Evolutionary conservation across 2,329 filamentous ascomycete genomes (phyloP), one percentile per base, ranked within the genome.

Genomic region (Fusarium pseudograminearum): DNA sequence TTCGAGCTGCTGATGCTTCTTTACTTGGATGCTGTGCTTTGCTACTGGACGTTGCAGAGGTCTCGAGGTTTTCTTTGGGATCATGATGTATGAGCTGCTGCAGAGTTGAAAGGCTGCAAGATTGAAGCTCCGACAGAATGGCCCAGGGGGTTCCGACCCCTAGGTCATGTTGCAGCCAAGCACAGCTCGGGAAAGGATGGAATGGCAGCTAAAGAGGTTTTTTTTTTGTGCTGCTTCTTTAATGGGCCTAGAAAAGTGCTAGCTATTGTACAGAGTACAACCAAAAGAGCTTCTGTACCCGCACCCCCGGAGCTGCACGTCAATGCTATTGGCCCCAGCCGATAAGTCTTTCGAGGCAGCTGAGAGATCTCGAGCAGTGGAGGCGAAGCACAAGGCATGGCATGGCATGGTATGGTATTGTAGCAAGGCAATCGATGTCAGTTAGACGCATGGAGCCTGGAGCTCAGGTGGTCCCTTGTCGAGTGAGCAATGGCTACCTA

Each of bases 301-400:
- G 64, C 73, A 73, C 69, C 67, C 70, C 67, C 67, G 61, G 55
- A 74, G 65, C 72, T 74, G 57, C 59, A 61, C 48, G 50, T 60
- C 44, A 57, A 64, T 69, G 47, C 61, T 57, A 75, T 75, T 75
- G 73, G 73, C n/a, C 56, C 61, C 54, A 36, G 65, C 56, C 61
- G 66, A 65, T 66, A 69, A 72, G 71, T 75, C 73, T 64, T 75
- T 75, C 71, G 70, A 75, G 70, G 73, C 65, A 74, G 67, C 67
- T 70, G 67, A 70, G 67, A 70, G 71, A 74, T 73, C 72, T 61
- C 66, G 41, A 61, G 53, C 50, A 69, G 66, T 71, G 64, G 67
- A 71, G 67, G 68, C 60, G 64, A 68, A 65, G 64, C 31, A 42
- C n/a, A 55, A 50, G 44, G 61, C 61, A 65, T 65, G 59, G 51